These are phyloP conservation scores for Aphanomyces stellatus DNA, from an alignment of 352 stramenopile genomes.

Conservation along the genomic window DNA sequence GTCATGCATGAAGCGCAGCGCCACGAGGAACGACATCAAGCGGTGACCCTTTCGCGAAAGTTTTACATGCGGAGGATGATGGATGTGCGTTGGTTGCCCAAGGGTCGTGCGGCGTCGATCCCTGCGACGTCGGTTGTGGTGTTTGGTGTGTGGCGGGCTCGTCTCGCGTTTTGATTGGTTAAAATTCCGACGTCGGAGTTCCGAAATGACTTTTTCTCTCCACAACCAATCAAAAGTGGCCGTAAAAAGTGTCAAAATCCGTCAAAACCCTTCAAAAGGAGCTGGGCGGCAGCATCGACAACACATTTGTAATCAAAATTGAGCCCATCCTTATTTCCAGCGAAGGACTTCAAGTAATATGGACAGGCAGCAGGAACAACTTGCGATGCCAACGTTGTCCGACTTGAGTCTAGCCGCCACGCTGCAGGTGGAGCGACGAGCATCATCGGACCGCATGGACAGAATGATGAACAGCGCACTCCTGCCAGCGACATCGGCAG, in stretches of 20 bases:
- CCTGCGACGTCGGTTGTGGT: too few species aligned
- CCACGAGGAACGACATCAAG: too few species aligned
- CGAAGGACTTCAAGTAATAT: conserved; percentile 1
- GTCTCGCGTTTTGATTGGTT: not conserved
- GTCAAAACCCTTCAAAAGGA: conserved; percentile 2
- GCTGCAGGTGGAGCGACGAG: not conserved
- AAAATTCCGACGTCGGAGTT: not conserved
- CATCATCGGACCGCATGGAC: conserved; percentile 1
- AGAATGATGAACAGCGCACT: not conserved
- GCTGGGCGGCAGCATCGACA: too few species aligned
- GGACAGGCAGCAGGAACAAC: conserved; percentile 9
- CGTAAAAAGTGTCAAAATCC: conserved; percentile 10
- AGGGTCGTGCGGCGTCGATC: too few species aligned
- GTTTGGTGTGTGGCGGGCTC: too few species aligned
- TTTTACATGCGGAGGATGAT: too few species aligned
- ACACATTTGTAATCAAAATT: conserved; percentile 7
- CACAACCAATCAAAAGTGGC: conserved; percentile 1
- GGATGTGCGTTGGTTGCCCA: too few species aligned
- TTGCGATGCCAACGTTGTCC: not conserved
- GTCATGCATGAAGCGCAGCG: too few species aligned
- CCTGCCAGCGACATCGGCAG: not conserved
- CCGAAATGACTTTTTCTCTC: not conserved
- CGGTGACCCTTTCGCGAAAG: too few species aligned
- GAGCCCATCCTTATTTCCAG: not conserved
- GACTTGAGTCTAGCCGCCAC: not conserved